Conservation (phyloP, 2,329 filamentous ascomycete species). For the Cercospora sp. region DNA sequence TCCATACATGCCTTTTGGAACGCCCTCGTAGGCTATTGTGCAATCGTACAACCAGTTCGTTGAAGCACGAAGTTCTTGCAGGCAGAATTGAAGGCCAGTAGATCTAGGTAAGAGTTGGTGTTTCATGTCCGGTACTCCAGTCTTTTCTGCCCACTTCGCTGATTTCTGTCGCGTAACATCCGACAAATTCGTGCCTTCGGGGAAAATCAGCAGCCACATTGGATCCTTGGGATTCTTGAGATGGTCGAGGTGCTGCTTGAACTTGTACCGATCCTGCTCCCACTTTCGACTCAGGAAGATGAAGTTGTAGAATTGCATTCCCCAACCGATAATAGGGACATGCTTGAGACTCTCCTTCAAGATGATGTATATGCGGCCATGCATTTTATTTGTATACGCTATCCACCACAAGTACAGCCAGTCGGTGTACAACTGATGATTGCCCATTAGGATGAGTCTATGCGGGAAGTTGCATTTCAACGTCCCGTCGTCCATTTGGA, state of each 20-base stretch:
- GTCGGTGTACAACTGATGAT: conserved; percentile 85
- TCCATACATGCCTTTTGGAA: conserved; percentile 80
- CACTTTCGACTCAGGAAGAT: conserved; percentile 91
- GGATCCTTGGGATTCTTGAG: conserved; percentile 70
- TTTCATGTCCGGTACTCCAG: conserved; percentile 68
- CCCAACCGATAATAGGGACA: conserved; percentile 75
- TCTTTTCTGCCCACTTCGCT: conserved; percentile 74
- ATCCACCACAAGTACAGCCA: conserved; percentile 95
- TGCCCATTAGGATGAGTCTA: conserved; percentile 79
- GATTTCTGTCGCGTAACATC: conserved; percentile 70
- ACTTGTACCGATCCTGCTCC: conserved; percentile 73
- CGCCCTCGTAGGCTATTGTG: conserved; percentile 91
- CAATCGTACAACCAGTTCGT: conserved; percentile 89
- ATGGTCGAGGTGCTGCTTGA: conserved; percentile 71
- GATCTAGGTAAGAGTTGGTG: conserved; percentile 77
- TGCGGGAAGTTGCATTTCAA: conserved; percentile 80
- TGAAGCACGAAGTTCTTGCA: conserved; percentile 71
- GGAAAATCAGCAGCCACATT: conserved; percentile 89
- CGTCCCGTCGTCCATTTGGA: conserved; percentile 67
- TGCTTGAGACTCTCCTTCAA: conserved; percentile 83
- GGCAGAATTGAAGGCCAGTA: conserved; percentile 76
- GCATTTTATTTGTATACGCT: conserved; percentile 80
- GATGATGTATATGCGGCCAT: conserved; percentile 87
- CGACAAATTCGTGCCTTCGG: conserved; percentile 82
- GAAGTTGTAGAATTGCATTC: conserved; percentile 84